Evolutionary conservation across 2,329 filamentous ascomycete genomes (phyloP).

Genomic region (Fusarium buxicola): DNA sequence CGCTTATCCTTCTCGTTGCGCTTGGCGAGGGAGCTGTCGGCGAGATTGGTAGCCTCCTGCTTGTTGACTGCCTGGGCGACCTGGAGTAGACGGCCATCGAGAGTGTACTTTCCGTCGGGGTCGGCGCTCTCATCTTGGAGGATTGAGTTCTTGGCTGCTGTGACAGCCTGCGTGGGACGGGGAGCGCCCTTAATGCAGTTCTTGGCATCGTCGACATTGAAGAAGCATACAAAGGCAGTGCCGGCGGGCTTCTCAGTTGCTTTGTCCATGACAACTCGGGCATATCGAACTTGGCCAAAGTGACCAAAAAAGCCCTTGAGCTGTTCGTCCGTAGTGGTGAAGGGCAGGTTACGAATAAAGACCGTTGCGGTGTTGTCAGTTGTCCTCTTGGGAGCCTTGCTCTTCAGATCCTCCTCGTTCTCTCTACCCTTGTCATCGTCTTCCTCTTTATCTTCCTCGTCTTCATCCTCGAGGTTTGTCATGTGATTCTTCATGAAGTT

Average conservation of each 20-base stretch:
- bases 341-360: constrained; percentile 95
- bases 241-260: constrained; percentile 88
- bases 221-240: constrained; percentile 96
- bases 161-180: constrained; percentile 59
- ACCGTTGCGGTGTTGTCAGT: constrained; percentile 78
- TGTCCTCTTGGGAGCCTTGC: constrained; percentile 44
- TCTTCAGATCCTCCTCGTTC: constrained; percentile 55
- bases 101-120: constrained; percentile 84
- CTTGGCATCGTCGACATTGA: constrained; percentile 78
- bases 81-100: constrained; percentile 89
- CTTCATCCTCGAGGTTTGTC: constrained; percentile 68
- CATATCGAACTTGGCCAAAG: constrained; percentile 91
- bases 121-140: constrained; percentile 89
- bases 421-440: constrained; percentile 54
- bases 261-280: constrained; percentile 88
- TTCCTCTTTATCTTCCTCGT: constrained; percentile 60
- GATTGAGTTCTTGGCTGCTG: constrained; percentile 79
- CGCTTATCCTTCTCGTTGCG: constrained; percentile 87
- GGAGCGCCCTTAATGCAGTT: constrained; percentile 82
- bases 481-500: constrained; percentile 70
- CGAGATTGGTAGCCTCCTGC: constrained; percentile 79
- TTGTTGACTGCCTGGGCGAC: constrained; percentile 88
- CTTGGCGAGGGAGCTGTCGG: constrained; percentile 72
- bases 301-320: constrained; percentile 87
- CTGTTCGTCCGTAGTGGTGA: constrained; percentile 83